Evolutionary conservation across 768 basidiomycete species (phyloP).

Genomic region (Pisolithus microcarpus): DNA sequence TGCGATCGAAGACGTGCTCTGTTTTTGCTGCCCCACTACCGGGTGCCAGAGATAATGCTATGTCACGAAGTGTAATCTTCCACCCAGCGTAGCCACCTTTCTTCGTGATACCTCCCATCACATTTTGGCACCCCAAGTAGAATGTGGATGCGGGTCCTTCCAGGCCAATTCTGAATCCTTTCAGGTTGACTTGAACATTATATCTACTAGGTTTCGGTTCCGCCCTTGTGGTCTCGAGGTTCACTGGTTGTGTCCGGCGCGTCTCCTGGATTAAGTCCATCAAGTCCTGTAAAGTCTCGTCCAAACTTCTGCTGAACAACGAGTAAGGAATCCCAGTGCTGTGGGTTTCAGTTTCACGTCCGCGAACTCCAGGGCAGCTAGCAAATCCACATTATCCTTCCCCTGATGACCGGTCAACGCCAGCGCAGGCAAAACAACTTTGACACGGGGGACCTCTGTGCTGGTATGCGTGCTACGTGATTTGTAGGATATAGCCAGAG

Average conservation of each 20-base stretch:
- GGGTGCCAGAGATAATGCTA: constrained; percentile 81
- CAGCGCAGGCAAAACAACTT: constrained; percentile 59
- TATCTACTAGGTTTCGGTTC: constrained; percentile 28
- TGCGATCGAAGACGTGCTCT: constrained; percentile 44
- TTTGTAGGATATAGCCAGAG: constrained; percentile 50
- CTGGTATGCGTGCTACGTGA: constrained; percentile 29
- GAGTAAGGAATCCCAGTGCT: constrained; percentile 77
- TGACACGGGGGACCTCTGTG: constrained; percentile 43
- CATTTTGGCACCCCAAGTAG: constrained; percentile 68
- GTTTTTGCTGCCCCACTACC: constrained; percentile 31
- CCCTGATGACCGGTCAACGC: constrained; percentile 57
- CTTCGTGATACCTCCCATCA: constrained; percentile 55
- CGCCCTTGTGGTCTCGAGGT: constrained; percentile 4
- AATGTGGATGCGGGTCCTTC: constrained; percentile 68
- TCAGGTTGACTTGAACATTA: constrained; percentile 54
- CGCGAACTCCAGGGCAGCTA: constrained; percentile 61
- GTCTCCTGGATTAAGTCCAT: constrained; percentile 60
- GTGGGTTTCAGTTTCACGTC: constrained; percentile 70
- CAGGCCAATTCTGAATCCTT: constrained; percentile 74
- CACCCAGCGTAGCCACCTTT: constrained; percentile 41
- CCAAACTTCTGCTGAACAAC: constrained; percentile 86
- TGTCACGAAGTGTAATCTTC: constrained; percentile 64
- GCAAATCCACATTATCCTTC: constrained; percentile 37
- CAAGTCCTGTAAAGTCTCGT: constrained; percentile 80
- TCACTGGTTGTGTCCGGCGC: constrained; percentile 27